Evolutionary conservation across 2,329 filamentous ascomycete genomes (phyloP).

Genomic region (Talaromyces sp.): DNA sequence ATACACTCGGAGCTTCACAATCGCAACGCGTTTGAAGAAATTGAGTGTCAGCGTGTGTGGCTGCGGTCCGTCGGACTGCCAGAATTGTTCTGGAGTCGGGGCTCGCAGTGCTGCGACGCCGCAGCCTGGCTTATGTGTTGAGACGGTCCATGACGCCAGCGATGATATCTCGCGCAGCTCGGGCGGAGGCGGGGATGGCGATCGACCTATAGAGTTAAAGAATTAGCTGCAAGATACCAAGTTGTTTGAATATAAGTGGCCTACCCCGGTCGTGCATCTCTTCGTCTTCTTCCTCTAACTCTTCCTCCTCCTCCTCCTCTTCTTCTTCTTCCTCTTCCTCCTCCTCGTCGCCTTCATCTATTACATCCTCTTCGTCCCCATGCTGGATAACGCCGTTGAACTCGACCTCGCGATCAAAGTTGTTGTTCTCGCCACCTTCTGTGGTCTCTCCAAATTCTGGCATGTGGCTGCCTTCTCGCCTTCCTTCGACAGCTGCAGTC

Average conservation of each 20-base stretch:
- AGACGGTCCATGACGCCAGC: slow-evolving; percentile 63
- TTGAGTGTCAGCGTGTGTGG: slow-evolving; percentile 61
- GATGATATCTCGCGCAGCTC: slow-evolving; percentile 60
- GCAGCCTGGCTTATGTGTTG: slow-evolving; percentile 59
- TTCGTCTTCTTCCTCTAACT: slow-evolving; percentile 17
- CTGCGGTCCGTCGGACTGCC: slow-evolving; percentile 64
- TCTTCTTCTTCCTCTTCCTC: slow-evolving; percentile 29
- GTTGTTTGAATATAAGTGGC: background rate
- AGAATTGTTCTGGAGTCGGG: slow-evolving; percentile 55
- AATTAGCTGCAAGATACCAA: background rate
- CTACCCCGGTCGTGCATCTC: slow-evolving; percentile 31
- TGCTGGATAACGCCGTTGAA: slow-evolving; percentile 16
- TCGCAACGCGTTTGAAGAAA: slow-evolving; percentile 53
- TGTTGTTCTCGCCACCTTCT: slow-evolving; percentile 12
- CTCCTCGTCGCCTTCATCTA: slow-evolving; percentile 19
- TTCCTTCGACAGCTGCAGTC: background rate
- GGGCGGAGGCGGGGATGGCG: slow-evolving; percentile 32
- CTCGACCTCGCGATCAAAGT: slow-evolving; percentile 12
- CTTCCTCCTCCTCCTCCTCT: slow-evolving; percentile 15
- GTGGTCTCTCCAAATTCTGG: slow-evolving; percentile 5
- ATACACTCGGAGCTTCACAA: slow-evolving; percentile 51
- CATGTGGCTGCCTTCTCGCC: background rate
- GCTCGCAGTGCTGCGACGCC: slow-evolving; percentile 57
- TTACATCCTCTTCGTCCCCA: slow-evolving; percentile 22
- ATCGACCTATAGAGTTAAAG: slow-evolving; percentile 22